Base-by-base conservation (phyloP, 2,329 filamentous ascomycete genomes). In the Aureobasidium sp. region DNA sequence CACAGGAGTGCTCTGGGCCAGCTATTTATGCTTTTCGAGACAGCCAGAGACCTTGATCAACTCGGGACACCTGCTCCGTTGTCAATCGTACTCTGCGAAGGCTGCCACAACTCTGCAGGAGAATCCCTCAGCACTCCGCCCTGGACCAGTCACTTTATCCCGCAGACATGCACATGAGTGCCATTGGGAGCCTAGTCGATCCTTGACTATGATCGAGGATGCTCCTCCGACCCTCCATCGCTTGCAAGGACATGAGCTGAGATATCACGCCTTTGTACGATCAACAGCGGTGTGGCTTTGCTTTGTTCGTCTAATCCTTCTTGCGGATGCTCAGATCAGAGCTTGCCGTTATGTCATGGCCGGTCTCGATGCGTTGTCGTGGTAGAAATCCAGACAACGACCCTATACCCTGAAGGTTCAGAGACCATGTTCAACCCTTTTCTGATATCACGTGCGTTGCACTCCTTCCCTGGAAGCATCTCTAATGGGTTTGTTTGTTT, bases 271-370 rank as follows among this genome's bases (percentile, higher is more conserved):
- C 37, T 54, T 44, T 44, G 49, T 51, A 51, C 54, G 62, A 63
- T 63, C 63, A 60, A 53, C 60, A 55, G 57, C 57, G 58, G 69
- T 67, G 71, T 75, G 71, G 72, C 71, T 70, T 30, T 38, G 22
- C 64, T 55, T 66, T 61, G 30, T 70, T 68, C 66, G 67, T 70
- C 68, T 71, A 69, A 70, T 69, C 62, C 66, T 63, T 63, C 65
- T 69, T 62, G 61, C 61, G 58, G 56, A 61, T 61, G 59, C 68
- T 69, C 68, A 70, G 60, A 64, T 65, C 52, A 41, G 53, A 51
- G 19, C 17, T 25, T 21, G 27, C 48, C 19, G 19, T 41, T 37
- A 51, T 51, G n/a, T 19, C 12, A 16, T 25, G 37, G 19, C 27
- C 12, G 27, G 14, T 12, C 19, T 41, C 17, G 19, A 54, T 48